Evolutionary conservation across 1,139 yeast species (phyloP).

Genomic region (Suhomyces bribrorum): DNA sequence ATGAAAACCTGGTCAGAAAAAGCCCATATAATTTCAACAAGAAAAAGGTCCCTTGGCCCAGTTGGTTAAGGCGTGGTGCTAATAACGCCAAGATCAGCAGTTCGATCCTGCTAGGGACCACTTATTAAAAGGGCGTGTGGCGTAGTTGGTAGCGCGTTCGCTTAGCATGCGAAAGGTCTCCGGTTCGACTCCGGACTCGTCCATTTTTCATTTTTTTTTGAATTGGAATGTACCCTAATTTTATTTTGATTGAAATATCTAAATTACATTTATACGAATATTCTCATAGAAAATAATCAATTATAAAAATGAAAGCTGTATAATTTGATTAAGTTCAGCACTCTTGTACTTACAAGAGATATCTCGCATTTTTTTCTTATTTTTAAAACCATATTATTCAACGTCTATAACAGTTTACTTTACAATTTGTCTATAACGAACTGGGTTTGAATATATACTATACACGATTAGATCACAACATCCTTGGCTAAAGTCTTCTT

Average conservation of each 20-base stretch:
- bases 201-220: slow-evolving; percentile 34
- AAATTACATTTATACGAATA: no score
- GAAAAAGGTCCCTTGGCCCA: slow-evolving; percentile 37
- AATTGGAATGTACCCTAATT: neutral
- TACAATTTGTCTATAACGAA: neutral
- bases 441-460: slow-evolving; percentile 4
- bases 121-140: slow-evolving; percentile 65
- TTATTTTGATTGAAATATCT: neutral
- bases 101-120: slow-evolving; percentile 39
- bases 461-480: slow-evolving; percentile 60
- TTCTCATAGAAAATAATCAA: no score
- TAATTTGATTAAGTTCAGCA: neutral
- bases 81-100: slow-evolving; percentile 46
- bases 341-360: neutral
- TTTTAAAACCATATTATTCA: neutral
- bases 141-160: slow-evolving; percentile 92
- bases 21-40: no score
- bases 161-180: slow-evolving; percentile 89
- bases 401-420: neutral
- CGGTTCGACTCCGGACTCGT: slow-evolving; percentile 90
- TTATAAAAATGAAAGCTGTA: neutral
- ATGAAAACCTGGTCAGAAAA: no score
- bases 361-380: neutral
- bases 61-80: slow-evolving; percentile 45
- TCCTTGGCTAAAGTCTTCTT: slow-evolving; percentile 90